These are phyloP conservation scores for Xylaria nigripes DNA, from an alignment of 495 filamentous ascomycete genomes.

Conservation along the genomic window DNA sequence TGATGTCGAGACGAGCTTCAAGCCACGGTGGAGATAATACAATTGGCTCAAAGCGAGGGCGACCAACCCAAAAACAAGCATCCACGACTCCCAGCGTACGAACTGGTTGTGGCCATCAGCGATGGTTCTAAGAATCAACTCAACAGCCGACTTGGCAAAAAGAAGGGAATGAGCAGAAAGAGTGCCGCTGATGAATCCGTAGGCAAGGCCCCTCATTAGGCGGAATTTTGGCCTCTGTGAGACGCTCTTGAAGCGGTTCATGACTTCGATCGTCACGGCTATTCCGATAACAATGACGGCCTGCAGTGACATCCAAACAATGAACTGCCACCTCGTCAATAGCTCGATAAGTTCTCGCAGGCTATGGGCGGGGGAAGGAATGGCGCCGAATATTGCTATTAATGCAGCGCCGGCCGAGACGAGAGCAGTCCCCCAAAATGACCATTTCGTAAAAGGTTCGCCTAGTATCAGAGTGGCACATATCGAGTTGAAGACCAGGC, in stretches of 20 bases:
- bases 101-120: constrained; percentile 88
- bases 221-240: constrained; percentile 55
- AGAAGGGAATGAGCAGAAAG: constrained; percentile 89
- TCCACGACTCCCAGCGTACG: constrained; percentile 94
- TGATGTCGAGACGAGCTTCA: constrained; percentile 91
- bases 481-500: constrained; percentile 96
- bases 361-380: constrained; percentile 89
- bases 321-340: constrained; percentile 63
- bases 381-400: constrained; percentile 89
- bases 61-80: constrained; percentile 76
- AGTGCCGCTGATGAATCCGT: constrained; percentile 83
- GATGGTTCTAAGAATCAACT: constrained; percentile 89
- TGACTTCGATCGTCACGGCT: constrained; percentile 52
- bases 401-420: constrained; percentile 79
- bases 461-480: constrained; percentile 89
- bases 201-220: constrained; percentile 80
- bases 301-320: constrained; percentile 86
- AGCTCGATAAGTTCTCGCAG: constrained; percentile 73
- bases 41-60: constrained; percentile 80
- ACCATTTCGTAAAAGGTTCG: constrained; percentile 90
- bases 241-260: constrained; percentile 39
- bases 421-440: constrained; percentile 76
- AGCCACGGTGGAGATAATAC: constrained; percentile 87
- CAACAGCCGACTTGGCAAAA: constrained; percentile 92
- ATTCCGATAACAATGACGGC: constrained; percentile 61